These are phyloP conservation scores for Gliomastix tumulicola DNA, from an alignment of 2,329 filamentous ascomycete genomes.

Conservation along the genomic window DNA sequence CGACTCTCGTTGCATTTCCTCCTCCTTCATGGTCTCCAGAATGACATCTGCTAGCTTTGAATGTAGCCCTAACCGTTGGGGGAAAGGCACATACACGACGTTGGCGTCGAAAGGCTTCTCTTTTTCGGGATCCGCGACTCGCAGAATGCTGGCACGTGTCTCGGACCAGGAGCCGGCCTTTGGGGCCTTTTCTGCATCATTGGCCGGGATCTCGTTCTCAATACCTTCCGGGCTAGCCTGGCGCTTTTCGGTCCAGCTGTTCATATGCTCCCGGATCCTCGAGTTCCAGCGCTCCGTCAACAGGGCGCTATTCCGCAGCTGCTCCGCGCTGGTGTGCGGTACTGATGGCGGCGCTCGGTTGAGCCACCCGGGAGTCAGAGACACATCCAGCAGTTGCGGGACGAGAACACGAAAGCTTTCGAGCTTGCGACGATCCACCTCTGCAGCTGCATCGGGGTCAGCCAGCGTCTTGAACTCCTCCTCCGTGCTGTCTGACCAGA, in stretches of 20 bases:
- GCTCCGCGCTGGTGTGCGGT: constrained; percentile 40
- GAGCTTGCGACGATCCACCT: constrained; percentile 17
- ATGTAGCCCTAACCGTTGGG: constrained; percentile 32
- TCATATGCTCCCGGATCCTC: constrained; percentile 28
- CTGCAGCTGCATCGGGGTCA: constrained; percentile 10
- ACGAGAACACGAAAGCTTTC: constrained; percentile 44
- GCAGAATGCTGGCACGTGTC: too few species aligned
- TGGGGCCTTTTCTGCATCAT: too few species aligned
- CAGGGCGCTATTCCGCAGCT: constrained; percentile 46
- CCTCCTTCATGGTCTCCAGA: constrained; percentile 36
- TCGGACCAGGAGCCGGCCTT: too few species aligned
- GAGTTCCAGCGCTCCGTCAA: constrained; percentile 45
- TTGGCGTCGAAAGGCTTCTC: too few species aligned
- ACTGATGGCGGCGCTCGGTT: constrained; percentile 31
- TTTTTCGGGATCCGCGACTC: too few species aligned
- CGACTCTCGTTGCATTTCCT: constrained; percentile 34
- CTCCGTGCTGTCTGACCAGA: constrained; percentile 20
- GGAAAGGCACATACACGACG: constrained; percentile 23
- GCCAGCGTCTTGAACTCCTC: constrained; percentile 17
- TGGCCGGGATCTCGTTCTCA: too few species aligned
- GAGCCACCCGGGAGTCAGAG: constrained; percentile 46
- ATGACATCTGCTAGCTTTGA: constrained; percentile 32
- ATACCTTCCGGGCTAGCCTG: constrained; percentile 28
- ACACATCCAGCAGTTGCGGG: constrained; percentile 45
- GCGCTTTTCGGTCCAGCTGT: constrained; percentile 34